Conservation (phyloP, 768 basidiomycete species). For the Amyloporia xantha region DNA sequence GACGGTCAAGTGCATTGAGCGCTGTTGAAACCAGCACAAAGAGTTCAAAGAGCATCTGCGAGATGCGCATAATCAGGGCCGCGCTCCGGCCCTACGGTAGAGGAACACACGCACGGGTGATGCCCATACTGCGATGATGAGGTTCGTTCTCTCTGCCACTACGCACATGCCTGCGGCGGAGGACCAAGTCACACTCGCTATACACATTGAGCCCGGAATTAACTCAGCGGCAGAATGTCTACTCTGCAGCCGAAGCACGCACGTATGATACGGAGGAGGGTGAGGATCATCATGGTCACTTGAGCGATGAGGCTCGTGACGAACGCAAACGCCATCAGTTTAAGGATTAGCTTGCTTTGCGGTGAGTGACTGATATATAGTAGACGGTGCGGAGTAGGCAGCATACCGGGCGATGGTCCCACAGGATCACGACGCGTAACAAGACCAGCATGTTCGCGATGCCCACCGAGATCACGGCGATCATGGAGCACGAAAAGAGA, state of each 20-base stretch:
- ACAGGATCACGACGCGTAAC: slow-evolving; percentile 28
- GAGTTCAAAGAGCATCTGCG: slow-evolving; percentile 30
- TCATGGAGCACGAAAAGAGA: slow-evolving; percentile 18
- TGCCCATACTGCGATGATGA: slow-evolving; percentile 25
- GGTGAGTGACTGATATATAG: not conserved
- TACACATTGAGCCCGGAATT: not conserved
- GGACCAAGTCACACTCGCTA: slow-evolving; percentile 23
- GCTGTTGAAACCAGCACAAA: slow-evolving; percentile 25
- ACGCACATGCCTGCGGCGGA: slow-evolving; percentile 22
- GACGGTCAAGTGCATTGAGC: slow-evolving; percentile 31
- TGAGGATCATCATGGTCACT: slow-evolving; percentile 19
- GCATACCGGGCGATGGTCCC: slow-evolving; percentile 29
- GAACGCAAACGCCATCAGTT: slow-evolving; percentile 21
- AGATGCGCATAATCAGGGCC: not conserved
- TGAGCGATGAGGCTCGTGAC: slow-evolving; percentile 23
- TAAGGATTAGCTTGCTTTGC: slow-evolving; percentile 14
- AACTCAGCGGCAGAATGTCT: not conserved
- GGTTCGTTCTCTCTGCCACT: slow-evolving; percentile 12
- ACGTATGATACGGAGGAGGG: slow-evolving; percentile 21
- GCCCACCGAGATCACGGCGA: slow-evolving; percentile 24
- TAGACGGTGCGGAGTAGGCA: not conserved
- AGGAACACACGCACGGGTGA: slow-evolving; percentile 30
- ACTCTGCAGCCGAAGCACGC: no score
- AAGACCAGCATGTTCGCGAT: slow-evolving; percentile 29
- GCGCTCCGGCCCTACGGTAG: no score